Evolutionary conservation across 331 rosid species (phyloP).

Genomic region (Quercus phellos): DNA sequence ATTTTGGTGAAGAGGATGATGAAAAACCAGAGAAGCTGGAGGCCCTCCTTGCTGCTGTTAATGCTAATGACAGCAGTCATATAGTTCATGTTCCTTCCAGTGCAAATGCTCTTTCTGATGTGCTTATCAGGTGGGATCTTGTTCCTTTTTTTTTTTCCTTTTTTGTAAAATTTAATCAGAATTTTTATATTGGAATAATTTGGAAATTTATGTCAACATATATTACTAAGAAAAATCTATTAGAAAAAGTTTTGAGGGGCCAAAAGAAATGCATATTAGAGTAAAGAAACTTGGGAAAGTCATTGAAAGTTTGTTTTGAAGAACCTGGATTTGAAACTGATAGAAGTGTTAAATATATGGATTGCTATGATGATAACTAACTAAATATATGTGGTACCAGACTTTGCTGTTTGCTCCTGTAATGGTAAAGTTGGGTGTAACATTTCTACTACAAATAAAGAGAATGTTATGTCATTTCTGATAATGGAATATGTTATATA

Average conservation of each 20-base stretch:
- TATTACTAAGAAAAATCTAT: neutral
- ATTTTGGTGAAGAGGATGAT: slow-evolving; percentile 61
- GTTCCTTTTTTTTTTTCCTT: neutral
- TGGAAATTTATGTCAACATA: neutral
- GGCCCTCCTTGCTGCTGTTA: slow-evolving; percentile 47
- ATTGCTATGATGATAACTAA: too few species aligned
- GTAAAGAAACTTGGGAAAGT: neutral
- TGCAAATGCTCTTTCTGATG: slow-evolving; percentile 52
- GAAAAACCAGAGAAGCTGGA: slow-evolving; percentile 52
- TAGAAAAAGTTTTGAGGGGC: neutral
- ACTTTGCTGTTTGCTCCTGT: too few species aligned
- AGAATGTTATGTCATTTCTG: too few species aligned
- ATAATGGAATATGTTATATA: too few species aligned
- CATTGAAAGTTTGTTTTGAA: neutral
- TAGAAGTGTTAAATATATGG: neutral
- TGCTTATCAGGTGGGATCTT: slow-evolving; percentile 40
- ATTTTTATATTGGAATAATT: neutral
- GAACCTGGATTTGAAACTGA: neutral
- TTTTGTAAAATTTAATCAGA: neutral
- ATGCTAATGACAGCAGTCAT: slow-evolving; percentile 50
- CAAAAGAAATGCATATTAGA: neutral
- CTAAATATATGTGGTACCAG: too few species aligned
- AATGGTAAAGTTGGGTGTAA: too few species aligned
- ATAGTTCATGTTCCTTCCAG: slow-evolving; percentile 53
- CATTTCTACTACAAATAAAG: too few species aligned